phyloP scores from a whole-genome alignment of 768 basidiomycete species.

The Pholiota molesta region DNA sequence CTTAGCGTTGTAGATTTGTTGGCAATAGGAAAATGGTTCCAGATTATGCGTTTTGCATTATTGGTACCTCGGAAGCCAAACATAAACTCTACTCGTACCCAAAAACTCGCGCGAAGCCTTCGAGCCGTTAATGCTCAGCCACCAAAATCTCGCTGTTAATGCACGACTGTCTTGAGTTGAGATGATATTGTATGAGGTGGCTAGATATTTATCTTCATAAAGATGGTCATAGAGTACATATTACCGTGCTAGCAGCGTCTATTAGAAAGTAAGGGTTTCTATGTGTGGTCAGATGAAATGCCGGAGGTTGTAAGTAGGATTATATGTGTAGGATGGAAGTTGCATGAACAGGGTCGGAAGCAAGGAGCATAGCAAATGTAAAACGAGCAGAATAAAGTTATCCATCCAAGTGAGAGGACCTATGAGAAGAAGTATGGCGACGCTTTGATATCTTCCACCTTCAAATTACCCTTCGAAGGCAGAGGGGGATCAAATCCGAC shows the following conservation, averaged over 20 bases:
- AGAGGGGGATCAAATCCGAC: slow-evolving; percentile 77
- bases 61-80: no score
- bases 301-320: neutral
- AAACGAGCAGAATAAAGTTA: neutral
- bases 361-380: neutral
- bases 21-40: slow-evolving; percentile 1
- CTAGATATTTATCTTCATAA: neutral
- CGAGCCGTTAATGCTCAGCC: no score
- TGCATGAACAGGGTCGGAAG: no score
- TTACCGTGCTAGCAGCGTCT: slow-evolving; percentile 7
- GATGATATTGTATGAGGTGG: neutral
- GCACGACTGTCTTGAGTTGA: neutral
- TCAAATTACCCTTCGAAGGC: slow-evolving; percentile 84
- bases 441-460: slow-evolving; percentile 78
- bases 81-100: no score
- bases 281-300: neutral
- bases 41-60: no score
- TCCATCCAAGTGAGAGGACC: slow-evolving; percentile 9
- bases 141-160: neutral
- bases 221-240: slow-evolving; percentile 13
- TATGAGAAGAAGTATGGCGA: slow-evolving; percentile 96
- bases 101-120: no score
- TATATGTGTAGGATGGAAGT: neutral
- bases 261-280: neutral
- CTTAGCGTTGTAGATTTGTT: slow-evolving; percentile 14